These are phyloP conservation scores for Dissophora ornata DNA, from an alignment of 192 early-diverging fungal species.

Conservation along the genomic window DNA sequence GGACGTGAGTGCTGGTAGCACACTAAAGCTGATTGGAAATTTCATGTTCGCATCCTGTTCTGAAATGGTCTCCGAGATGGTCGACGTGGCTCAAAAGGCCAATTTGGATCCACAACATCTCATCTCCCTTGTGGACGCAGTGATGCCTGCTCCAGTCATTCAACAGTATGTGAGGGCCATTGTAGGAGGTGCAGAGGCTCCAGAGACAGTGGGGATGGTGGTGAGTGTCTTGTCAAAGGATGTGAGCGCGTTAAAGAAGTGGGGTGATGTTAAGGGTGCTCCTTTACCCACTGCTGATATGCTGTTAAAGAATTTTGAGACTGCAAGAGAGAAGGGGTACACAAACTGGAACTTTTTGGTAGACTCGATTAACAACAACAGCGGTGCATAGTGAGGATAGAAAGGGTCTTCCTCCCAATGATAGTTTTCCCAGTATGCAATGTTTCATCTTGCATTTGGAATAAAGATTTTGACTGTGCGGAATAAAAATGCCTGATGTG, in stretches of 20 bases:
- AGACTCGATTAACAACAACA: conserved; percentile 7
- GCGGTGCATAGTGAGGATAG: no score
- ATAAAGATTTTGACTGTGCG: no score
- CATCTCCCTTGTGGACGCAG: conserved; percentile 57
- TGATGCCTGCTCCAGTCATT: conserved; percentile 55
- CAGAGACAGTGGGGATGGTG: conserved; percentile 37
- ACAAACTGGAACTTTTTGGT: conserved; percentile 11
- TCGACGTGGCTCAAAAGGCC: conserved; percentile 63
- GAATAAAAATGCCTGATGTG: no score
- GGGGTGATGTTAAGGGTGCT: conserved; percentile 35
- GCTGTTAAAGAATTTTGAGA: background rate
- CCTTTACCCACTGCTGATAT: conserved; percentile 37
- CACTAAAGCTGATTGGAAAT: conserved; percentile 72
- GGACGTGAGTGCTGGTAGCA: conserved; percentile 54
- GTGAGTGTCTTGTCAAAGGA: conserved; percentile 56
- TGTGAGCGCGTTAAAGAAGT: conserved; percentile 24
- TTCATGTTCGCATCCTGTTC: conserved; percentile 59
- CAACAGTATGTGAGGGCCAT: background rate
- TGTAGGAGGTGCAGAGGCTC: conserved; percentile 23
- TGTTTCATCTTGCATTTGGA: no score
- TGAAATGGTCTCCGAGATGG: conserved; percentile 48
- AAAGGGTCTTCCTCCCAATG: no score
- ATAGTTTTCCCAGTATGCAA: no score
- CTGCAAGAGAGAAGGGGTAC: conserved; percentile 20
- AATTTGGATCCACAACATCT: conserved; percentile 65